Conservation (phyloP, 306 rosid species). For the Hylodesmum podocarpum region DNA sequence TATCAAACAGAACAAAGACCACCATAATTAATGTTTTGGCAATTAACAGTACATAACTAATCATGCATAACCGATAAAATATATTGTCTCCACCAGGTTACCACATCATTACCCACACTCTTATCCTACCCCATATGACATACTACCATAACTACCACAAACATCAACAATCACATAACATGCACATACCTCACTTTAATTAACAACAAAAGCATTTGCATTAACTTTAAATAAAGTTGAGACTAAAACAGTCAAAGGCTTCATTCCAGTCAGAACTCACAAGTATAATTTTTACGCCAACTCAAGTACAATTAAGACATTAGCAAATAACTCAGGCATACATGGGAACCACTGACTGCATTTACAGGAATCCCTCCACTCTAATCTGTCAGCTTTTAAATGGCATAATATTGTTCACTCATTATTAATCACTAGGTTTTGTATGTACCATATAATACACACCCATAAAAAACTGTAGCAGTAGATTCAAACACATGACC, state of each 20-base stretch:
- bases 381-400: background rate
- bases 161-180: background rate
- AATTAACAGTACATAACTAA: background rate
- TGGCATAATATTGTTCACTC: background rate
- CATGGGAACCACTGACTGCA: background rate
- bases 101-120: background rate
- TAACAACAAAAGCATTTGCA: background rate
- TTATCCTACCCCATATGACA: background rate
- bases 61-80: background rate
- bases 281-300: background rate
- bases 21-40: background rate
- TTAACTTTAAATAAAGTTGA: background rate
- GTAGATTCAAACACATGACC: background rate
- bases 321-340: constrained; percentile 1
- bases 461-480: background rate
- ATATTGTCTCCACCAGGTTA: background rate
- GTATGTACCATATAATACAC: background rate
- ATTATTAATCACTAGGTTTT: constrained; percentile 4
- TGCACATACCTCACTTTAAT: background rate
- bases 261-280: background rate
- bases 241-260: background rate
- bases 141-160: background rate
- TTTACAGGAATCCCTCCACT: background rate
- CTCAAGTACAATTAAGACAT: background rate
- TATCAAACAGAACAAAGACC: background rate